Base-by-base conservation (phyloP, 306 rosid species). In the Vigna reflexopilosa region DNA sequence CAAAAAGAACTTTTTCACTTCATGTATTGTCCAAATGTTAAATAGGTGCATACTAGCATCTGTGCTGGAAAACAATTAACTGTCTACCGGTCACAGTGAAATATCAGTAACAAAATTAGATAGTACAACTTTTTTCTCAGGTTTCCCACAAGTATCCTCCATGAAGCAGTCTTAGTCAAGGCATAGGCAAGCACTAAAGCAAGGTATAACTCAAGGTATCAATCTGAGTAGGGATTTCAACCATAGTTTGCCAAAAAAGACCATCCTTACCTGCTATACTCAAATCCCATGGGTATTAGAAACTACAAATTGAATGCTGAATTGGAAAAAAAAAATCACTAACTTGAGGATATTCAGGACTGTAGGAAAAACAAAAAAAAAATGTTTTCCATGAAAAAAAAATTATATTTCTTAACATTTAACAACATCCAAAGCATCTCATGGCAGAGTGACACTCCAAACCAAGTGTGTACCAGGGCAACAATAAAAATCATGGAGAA, bases 11-110 rank as follows among this genome's bases (percentile, higher is more conserved):
- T 32, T 36, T 10, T 56, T 34, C 49, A 26, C 56, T 48, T 81
- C 56, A 40, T 51, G 49, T 58, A 57, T 57, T 81, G 42, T 47
- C 72, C 66, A 68, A 49, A 80, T 73, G 45, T 44, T 65, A 73
- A 73, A 28, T 65, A 44, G 12, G 17, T 55, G 14, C 63, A 48
- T 11, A 16, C 26, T 52, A 30, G 5, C 73, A 72, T 63, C 64
- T 14, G 32, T 8, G 36, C 7, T 49, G 52, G 69, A 67, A 56
- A 62, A 65, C 74, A 66, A 80, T 42, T 49, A 61, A 72, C 20
- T 66, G 50, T 26, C 42, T 50, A 16, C 12, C 26, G 10, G 3
- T 67, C 67, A 44, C 67, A 77, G 54, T n/a, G 54, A 64, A 55
- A 69, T 30, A 44, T 69, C 59, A 70, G 52, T 12, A 15, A 67